Evolutionary conservation across 2,329 filamentous ascomycete genomes (phyloP).

Genomic region (Trichoderma sp.): DNA sequence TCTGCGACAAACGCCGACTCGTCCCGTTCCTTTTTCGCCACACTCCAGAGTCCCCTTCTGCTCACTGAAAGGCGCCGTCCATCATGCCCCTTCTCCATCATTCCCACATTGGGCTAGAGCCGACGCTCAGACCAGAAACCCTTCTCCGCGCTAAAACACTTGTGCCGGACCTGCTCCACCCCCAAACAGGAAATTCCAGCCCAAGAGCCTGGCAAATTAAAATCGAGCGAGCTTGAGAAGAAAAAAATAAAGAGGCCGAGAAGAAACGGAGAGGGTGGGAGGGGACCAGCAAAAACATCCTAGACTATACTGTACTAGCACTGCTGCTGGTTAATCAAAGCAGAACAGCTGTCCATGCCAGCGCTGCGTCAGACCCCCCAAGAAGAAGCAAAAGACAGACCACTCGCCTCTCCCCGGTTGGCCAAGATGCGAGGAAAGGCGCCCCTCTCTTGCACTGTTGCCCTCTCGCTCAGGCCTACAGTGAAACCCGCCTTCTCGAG

Average conservation of each 20-base stretch:
- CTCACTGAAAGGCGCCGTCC: background rate
- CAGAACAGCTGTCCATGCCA: constrained; percentile 1
- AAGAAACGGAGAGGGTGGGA: background rate
- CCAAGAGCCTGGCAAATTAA: constrained; percentile 24
- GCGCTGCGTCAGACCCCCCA: constrained; percentile 16
- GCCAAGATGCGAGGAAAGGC: constrained; percentile 1
- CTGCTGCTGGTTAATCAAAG: background rate
- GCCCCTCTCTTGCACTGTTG: background rate
- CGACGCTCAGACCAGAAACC: constrained; percentile 6
- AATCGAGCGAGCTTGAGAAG: background rate
- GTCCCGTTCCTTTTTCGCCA: constrained; percentile 25
- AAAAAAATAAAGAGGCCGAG: background rate
- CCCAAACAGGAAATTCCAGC: constrained; percentile 29
- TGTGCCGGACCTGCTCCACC: constrained; percentile 27
- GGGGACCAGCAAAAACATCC: background rate
- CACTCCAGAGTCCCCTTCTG: background rate
- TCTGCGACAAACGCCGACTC: constrained; percentile 3
- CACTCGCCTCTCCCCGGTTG: constrained; percentile 12
- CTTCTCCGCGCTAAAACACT: constrained; percentile 19
- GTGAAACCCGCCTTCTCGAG: background rate
- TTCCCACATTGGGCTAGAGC: constrained; percentile 18
- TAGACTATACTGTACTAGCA: background rate
- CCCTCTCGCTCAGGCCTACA: background rate
- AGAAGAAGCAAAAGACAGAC: background rate
- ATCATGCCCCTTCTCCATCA: constrained; percentile 20